Percentiles rank a stretch among this genome's conserved stretches.
phyloP scores from a whole-genome alignment of 1,139 yeast genomes.

The Scheffersomyces insectosa region DNA sequence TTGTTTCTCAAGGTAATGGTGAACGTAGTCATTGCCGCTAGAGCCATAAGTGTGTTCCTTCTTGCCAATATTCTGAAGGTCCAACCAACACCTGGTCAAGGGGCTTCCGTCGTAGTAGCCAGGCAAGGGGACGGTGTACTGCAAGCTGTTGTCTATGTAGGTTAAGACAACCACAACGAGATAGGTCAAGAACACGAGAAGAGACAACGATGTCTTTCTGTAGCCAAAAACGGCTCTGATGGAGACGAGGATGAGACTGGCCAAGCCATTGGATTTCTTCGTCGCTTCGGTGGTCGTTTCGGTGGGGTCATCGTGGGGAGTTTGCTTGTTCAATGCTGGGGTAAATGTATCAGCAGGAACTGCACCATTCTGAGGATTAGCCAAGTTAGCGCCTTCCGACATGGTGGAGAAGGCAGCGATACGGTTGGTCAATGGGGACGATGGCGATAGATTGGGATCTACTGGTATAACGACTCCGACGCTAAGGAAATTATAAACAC shows the following conservation, averaged over 20 bases:
- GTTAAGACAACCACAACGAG: conserved; percentile 32
- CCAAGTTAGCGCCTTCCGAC: background rate
- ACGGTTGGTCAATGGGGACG: no score
- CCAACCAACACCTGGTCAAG: conserved; percentile 59
- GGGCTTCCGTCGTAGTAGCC: conserved; percentile 35
- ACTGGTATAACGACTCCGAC: no score
- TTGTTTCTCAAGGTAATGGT: conserved; percentile 58
- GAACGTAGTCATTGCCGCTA: conserved; percentile 72
- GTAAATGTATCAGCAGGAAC: background rate
- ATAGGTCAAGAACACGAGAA: conserved; percentile 47
- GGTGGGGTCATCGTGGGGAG: background rate
- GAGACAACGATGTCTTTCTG: conserved; percentile 59
- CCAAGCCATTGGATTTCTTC: conserved; percentile 3
- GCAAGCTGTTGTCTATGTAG: conserved; percentile 34
- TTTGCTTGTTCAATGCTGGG: background rate
- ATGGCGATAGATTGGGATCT: no score
- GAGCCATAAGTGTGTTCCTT: conserved; percentile 79
- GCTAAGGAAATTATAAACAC: no score
- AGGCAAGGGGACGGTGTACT: conserved; percentile 45
- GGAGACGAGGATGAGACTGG: conserved; percentile 29
- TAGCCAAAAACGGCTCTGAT: conserved; percentile 52
- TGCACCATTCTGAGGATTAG: background rate
- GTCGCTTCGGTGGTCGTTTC: background rate
- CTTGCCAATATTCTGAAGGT: conserved; percentile 65
- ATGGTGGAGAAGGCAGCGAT: background rate